phyloP scores from a whole-genome alignment of 352 stramenopile species.

The Phytopythium boreale region DNA sequence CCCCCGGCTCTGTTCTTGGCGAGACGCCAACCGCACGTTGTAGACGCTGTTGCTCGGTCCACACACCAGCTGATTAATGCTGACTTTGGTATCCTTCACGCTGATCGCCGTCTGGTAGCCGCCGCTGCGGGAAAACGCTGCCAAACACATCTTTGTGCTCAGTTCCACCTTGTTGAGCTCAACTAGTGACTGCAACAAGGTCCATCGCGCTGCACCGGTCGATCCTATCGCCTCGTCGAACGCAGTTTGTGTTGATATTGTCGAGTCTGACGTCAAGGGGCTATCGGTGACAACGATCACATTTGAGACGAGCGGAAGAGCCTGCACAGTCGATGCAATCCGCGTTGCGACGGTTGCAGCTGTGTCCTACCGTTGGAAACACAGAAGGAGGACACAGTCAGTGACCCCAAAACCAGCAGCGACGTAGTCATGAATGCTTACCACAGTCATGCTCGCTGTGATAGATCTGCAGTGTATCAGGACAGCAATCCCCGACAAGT shows the following conservation, averaged over 20 bases:
- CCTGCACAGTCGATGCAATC: not conserved
- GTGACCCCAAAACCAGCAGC: not conserved
- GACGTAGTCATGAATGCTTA: not conserved
- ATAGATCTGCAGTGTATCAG: not conserved
- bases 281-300: not conserved
- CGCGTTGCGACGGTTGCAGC: not conserved
- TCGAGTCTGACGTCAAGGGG: not conserved
- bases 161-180: slow-evolving; percentile 25
- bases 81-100: slow-evolving; percentile 34
- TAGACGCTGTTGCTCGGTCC: slow-evolving; percentile 20
- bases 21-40: not conserved
- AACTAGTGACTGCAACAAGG: slow-evolving; percentile 21
- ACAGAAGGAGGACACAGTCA: not conserved
- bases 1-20: slow-evolving; percentile 1
- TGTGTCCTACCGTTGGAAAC: not conserved
- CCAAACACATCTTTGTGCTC: slow-evolving; percentile 17
- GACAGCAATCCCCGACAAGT: slow-evolving; percentile 1
- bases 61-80: slow-evolving; percentile 37
- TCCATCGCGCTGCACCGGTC: slow-evolving; percentile 10
- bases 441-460: not conserved
- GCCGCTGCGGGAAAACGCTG: slow-evolving; percentile 13
- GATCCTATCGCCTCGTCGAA: not conserved
- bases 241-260: not conserved
- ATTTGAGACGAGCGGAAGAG: not conserved
- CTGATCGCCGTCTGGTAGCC: slow-evolving; percentile 21